Percentiles rank a stretch among this genome's conserved stretches.
Conservation (phyloP, 441 rosid genomes). For the Croton laevigatus region DNA sequence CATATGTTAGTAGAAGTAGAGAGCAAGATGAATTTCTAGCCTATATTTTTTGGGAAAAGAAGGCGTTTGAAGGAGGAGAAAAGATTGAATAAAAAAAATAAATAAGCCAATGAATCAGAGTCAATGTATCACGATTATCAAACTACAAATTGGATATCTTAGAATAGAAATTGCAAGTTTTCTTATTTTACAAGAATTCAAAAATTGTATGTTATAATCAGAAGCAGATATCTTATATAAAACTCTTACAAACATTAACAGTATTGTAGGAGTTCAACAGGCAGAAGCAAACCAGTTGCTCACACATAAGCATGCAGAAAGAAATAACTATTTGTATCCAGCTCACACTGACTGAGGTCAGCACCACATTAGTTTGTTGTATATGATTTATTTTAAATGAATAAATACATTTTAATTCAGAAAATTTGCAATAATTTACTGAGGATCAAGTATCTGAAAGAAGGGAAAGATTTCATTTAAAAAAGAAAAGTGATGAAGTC, state of each 20-base stretch:
- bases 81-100: not conserved
- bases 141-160: not conserved
- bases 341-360: not conserved
- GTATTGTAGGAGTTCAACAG: not conserved
- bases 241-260: not conserved
- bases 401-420: not conserved
- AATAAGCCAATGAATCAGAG: not conserved
- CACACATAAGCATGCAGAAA: not conserved
- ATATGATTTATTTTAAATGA: not conserved
- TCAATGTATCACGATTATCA: not conserved
- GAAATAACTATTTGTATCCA: not conserved
- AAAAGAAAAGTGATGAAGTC: not conserved
- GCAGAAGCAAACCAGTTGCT: not conserved
- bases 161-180: not conserved
- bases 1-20: slow-evolving; percentile 9
- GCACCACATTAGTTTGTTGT: not conserved
- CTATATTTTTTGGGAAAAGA: not conserved
- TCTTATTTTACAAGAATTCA: not conserved
- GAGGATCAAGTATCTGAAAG: not conserved
- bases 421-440: not conserved
- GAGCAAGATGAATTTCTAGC: not conserved
- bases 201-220: not conserved
- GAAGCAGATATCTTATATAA: not conserved
- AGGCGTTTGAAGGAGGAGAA: not conserved
- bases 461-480: not conserved